Percentiles rank a stretch among this genome's conserved stretches.
phyloP scores from a whole-genome alignment of 495 filamentous ascomycete species.

The Annulohypoxylon stygium region DNA sequence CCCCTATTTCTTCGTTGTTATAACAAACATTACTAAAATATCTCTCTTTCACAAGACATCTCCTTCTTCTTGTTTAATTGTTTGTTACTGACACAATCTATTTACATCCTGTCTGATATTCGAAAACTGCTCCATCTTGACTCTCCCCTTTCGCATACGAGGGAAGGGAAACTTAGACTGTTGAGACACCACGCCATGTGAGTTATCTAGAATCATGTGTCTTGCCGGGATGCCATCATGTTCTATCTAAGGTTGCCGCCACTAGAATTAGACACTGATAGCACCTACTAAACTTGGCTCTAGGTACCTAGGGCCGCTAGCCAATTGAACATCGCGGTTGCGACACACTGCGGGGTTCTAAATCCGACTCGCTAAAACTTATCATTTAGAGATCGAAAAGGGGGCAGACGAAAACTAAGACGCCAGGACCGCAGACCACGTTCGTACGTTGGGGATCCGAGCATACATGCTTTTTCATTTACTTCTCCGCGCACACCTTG shows the following conservation, averaged over 20 bases:
- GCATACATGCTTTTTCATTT: constrained; percentile 5
- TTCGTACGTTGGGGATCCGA: neutral
- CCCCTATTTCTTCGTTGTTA: neutral
- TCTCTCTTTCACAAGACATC: neutral
- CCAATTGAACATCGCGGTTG: constrained; percentile 23
- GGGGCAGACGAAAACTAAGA: neutral
- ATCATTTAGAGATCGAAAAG: constrained; percentile 9
- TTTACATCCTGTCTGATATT: neutral
- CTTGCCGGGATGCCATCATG: constrained; percentile 14
- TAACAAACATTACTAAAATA: neutral
- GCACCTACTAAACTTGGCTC: neutral
- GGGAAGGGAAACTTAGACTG: neutral
- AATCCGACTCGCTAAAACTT: constrained; percentile 36
- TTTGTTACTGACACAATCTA: neutral
- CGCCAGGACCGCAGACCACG: neutral
- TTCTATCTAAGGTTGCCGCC: constrained; percentile 17
- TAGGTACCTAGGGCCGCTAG: neutral
- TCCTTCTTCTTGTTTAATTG: neutral
- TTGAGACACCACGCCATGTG: constrained; percentile 16
- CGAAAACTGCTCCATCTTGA: neutral
- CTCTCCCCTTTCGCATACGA: neutral
- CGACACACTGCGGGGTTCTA: constrained; percentile 37
- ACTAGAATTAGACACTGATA: constrained; percentile 9
- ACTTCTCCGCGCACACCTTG: constrained; percentile 9
- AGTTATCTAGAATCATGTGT: constrained; percentile 6